Evolutionary conservation across 2,329 filamentous ascomycete genomes (phyloP).

Genomic region (Cordyceps tenuipes): DNA sequence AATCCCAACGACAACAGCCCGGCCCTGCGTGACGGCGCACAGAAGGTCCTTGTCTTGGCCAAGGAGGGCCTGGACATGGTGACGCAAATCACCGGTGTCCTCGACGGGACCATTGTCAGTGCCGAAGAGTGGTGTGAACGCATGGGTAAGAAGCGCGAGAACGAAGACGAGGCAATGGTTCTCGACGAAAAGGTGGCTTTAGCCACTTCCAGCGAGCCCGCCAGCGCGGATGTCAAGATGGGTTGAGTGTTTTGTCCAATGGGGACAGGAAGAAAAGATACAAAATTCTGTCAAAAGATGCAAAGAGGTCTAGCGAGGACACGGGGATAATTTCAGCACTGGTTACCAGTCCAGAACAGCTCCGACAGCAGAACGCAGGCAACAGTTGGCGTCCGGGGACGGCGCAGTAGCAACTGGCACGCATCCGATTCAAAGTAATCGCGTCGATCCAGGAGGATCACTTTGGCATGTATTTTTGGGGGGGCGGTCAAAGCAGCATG

Average conservation of each 20-base stretch:
- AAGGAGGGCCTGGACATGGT: conserved; percentile 93
- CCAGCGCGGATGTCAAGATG: conserved; percentile 23
- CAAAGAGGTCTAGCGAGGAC: not conserved
- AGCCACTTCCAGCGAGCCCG: conserved; percentile 18
- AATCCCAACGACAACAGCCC: conserved; percentile 28
- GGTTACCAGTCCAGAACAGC: not conserved
- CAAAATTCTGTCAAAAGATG: not conserved
- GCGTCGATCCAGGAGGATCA: conserved; percentile 6
- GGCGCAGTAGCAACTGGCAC: not conserved
- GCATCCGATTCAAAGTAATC: not conserved
- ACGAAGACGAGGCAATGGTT: conserved; percentile 15
- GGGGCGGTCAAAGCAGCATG: not conserved
- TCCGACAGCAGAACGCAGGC: not conserved
- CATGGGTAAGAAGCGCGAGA: conserved; percentile 43
- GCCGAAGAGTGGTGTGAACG: conserved; percentile 88
- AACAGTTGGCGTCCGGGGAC: not conserved
- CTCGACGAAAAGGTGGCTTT: conserved; percentile 18
- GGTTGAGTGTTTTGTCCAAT: conserved; percentile 5
- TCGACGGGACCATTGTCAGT: conserved; percentile 81
- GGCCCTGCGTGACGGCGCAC: conserved; percentile 48
- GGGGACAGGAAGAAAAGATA: not conserved
- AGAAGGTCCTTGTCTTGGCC: conserved; percentile 75
- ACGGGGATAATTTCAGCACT: not conserved
- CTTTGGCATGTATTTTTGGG: conserved; percentile 2
- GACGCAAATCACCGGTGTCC: conserved; percentile 76